phyloP scores from a whole-genome alignment of 805 yeast genomes.

The Candida coleopterorum region DNA sequence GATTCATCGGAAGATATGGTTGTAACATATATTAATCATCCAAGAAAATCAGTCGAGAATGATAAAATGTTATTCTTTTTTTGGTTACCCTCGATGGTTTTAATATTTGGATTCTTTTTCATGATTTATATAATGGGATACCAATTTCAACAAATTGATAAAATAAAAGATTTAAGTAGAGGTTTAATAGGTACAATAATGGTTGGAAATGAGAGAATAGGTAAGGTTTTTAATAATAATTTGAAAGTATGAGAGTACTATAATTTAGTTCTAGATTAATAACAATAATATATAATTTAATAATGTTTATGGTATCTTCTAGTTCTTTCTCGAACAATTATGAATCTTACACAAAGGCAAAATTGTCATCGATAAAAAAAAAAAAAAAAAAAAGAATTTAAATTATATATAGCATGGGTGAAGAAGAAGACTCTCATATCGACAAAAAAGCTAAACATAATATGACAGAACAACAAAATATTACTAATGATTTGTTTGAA shows the following conservation, averaged over 20 bases:
- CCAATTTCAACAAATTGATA: conserved; percentile 26
- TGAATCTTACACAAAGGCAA: conserved; percentile 2
- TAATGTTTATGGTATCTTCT: neutral
- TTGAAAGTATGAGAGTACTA: neutral
- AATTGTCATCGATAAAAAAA: conserved; percentile 1
- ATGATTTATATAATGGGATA: conserved; percentile 38
- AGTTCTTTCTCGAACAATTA: neutral
- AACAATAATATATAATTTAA: too few species aligned
- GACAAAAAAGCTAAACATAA: conserved; percentile 13
- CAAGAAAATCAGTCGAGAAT: conserved; percentile 50
- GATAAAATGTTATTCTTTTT: conserved; percentile 84
- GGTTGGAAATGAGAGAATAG: conserved; percentile 40
- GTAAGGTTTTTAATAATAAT: conserved; percentile 27
- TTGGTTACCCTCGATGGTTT: conserved; percentile 78
- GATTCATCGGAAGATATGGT: conserved; percentile 43
- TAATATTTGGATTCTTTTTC: conserved; percentile 48
- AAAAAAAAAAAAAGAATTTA: conserved; percentile 1
- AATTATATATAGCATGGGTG: conserved; percentile 6
- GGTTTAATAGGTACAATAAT: conserved; percentile 36
- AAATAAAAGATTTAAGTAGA: conserved; percentile 29
- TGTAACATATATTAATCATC: conserved; percentile 37
- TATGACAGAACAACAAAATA: conserved; percentile 9
- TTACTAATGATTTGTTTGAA: conserved; percentile 20
- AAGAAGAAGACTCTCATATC: conserved; percentile 11
- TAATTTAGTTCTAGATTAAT: too few species aligned